These are phyloP conservation scores for Laetiporus sulphureus DNA, from an alignment of 1,284 basidiomycete species.

Conservation along the genomic window DNA sequence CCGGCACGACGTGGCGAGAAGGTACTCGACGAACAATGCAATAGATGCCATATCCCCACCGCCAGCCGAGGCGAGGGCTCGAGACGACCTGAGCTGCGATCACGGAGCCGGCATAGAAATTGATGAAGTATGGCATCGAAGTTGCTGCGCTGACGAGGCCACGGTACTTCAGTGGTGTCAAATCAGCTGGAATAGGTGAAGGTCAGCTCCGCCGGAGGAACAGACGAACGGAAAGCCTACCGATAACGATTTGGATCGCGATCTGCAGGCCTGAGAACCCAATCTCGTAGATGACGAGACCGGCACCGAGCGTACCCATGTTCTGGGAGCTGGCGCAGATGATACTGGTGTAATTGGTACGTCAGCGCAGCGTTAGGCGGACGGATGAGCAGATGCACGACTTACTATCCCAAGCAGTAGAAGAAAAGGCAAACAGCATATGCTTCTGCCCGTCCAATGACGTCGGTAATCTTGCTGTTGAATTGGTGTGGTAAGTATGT, in stretches of 20 bases:
- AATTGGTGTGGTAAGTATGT: neutral
- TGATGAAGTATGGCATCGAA: slow-evolving; percentile 63
- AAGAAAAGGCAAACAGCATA: slow-evolving; percentile 4
- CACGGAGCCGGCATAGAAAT: slow-evolving; percentile 66
- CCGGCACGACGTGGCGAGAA: neutral
- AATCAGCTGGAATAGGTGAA: slow-evolving; percentile 45
- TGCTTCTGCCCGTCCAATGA: slow-evolving; percentile 4
- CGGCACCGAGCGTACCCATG: slow-evolving; percentile 3
- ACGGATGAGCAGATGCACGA: neutral
- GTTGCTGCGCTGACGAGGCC: slow-evolving; percentile 63
- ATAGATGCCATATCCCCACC: slow-evolving; percentile 58
- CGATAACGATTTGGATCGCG: slow-evolving; percentile 65
- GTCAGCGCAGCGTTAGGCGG: neutral
- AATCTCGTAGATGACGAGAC: slow-evolving; percentile 1
- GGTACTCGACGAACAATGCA: neutral
- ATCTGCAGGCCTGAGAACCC: slow-evolving; percentile 50
- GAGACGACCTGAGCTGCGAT: slow-evolving; percentile 53
- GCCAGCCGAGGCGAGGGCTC: slow-evolving; percentile 46
- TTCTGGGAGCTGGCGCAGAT: slow-evolving; percentile 1
- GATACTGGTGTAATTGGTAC: neutral
- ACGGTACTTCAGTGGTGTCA: slow-evolving; percentile 75
- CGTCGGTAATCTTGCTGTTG: slow-evolving; percentile 2
- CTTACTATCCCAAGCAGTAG: slow-evolving; percentile 4
- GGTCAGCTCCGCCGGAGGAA: neutral
- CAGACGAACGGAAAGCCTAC: neutral